Conservation (phyloP, 169 alveolate species). For the Plasmodium cynomolgi region DNA sequence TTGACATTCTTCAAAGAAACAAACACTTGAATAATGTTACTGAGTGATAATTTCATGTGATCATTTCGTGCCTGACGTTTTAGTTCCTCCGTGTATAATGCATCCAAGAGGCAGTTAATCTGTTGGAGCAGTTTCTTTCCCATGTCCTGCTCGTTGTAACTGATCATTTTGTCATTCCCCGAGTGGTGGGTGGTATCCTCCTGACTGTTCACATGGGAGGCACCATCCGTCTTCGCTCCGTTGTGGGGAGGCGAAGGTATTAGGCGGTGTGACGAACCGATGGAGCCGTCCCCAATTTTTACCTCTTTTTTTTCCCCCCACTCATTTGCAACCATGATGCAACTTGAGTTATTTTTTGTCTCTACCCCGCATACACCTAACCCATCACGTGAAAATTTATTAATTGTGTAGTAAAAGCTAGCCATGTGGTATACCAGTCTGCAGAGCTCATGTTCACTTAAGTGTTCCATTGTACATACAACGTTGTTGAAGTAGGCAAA, state of each 20-base stretch:
- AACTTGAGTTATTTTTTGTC: neutral
- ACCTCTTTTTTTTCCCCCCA: neutral
- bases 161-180: neutral
- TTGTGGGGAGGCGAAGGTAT: neutral
- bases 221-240: neutral
- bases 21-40: slow-evolving; percentile 10
- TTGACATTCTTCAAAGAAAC: slow-evolving; percentile 31
- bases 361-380: neutral
- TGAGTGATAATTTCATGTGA: slow-evolving; percentile 25
- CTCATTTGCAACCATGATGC: neutral
- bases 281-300: neutral
- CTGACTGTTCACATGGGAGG: neutral
- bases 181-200: neutral
- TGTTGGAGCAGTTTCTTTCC: slow-evolving; percentile 7
- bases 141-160: neutral
- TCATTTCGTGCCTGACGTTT: neutral
- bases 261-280: neutral
- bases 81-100: slow-evolving; percentile 9
- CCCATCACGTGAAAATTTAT: neutral
- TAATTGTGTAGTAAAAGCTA: slow-evolving; percentile 35
- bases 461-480: neutral
- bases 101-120: neutral
- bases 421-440: slow-evolving; percentile 5
- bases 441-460: neutral
- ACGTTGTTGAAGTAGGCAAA: slow-evolving; percentile 20